Conservation (phyloP, 768 basidiomycete genomes). For the Epithele typhae region DNA sequence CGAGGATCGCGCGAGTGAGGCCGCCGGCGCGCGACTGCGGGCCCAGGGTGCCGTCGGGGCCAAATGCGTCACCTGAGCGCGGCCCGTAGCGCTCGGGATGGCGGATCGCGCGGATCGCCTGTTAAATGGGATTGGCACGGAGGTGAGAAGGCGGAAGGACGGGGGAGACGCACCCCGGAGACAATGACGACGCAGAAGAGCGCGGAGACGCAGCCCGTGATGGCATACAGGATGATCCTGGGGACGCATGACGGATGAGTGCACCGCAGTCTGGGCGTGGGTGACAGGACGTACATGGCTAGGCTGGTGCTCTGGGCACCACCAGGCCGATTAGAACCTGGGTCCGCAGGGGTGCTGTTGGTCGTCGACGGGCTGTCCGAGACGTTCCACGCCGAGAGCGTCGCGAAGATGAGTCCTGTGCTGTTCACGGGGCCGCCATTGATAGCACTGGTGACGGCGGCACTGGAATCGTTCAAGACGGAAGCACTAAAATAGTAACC, state of each 20-base stretch:
- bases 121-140: background rate
- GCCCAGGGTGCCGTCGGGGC: conserved; percentile 24
- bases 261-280: background rate
- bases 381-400: conserved; percentile 60
- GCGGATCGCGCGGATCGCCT: conserved; percentile 79
- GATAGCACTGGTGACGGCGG: conserved; percentile 41
- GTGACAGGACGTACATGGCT: conserved; percentile 56
- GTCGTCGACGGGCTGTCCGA: background rate
- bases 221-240: conserved; percentile 82
- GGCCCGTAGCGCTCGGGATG: conserved; percentile 93
- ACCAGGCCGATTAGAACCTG: background rate
- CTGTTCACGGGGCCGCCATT: conserved; percentile 36
- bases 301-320: conserved; percentile 27
- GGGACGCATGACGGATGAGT: background rate
- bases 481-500: conserved; percentile 57
- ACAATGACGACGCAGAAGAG: conserved; percentile 83
- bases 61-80: conserved; percentile 35
- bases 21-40: conserved; percentile 76
- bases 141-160: background rate
- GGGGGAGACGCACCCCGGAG: conserved; percentile 60
- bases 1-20: conserved; percentile 86
- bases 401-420: conserved; percentile 67
- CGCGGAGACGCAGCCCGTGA: conserved; percentile 84
- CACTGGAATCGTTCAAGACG: conserved; percentile 50
- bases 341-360: background rate